phyloP scores from a whole-genome alignment of 2,329 filamentous ascomycete genomes.

The Calonectria pteridis region DNA sequence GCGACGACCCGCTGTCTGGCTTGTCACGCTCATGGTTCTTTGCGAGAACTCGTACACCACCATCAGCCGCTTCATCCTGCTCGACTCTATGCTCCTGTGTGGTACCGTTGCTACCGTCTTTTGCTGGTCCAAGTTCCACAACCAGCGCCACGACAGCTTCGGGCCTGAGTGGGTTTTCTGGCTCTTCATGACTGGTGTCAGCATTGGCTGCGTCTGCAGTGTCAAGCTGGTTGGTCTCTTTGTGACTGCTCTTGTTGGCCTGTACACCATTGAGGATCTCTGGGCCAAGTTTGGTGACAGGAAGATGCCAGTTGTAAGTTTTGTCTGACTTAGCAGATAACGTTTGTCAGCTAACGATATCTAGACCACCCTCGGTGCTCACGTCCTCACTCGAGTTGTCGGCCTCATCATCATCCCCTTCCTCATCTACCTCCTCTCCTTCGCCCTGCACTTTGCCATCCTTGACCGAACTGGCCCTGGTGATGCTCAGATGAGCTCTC shows the following conservation, averaged over 20 bases:
- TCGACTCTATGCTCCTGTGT: conserved; percentile 98
- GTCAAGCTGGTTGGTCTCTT: conserved; percentile 99
- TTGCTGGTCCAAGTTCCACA: conserved; percentile 98
- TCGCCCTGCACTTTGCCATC: conserved; percentile 94
- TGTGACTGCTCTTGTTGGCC: conserved; percentile 90
- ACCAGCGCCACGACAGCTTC: conserved; percentile 86
- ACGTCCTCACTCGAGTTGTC: conserved; percentile 83
- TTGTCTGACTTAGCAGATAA: background rate
- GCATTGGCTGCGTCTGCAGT: conserved; percentile 97
- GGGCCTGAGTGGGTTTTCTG: conserved; percentile 93
- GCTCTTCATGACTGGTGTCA: conserved; percentile 93
- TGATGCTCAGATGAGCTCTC: conserved; percentile 99
- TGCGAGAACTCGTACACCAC: conserved; percentile 99
- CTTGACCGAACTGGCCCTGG: conserved; percentile 94
- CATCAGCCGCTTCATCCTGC: conserved; percentile 96
- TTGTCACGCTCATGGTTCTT: conserved; percentile 95
- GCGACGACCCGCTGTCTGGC: conserved; percentile 88
- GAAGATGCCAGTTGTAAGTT: conserved; percentile 84
- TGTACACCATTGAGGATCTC: conserved; percentile 96
- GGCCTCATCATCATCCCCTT: conserved; percentile 91
- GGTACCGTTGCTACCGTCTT: conserved; percentile 98
- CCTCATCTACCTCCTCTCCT: conserved; percentile 94
- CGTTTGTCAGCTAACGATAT: background rate
- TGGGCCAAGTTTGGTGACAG: conserved; percentile 98
- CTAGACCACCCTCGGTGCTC: conserved; percentile 76